Evolutionary conservation across 495 filamentous ascomycete genomes (phyloP), one percentile per base, ranked within the genome.

Genomic region (Immersiella caudata): DNA sequence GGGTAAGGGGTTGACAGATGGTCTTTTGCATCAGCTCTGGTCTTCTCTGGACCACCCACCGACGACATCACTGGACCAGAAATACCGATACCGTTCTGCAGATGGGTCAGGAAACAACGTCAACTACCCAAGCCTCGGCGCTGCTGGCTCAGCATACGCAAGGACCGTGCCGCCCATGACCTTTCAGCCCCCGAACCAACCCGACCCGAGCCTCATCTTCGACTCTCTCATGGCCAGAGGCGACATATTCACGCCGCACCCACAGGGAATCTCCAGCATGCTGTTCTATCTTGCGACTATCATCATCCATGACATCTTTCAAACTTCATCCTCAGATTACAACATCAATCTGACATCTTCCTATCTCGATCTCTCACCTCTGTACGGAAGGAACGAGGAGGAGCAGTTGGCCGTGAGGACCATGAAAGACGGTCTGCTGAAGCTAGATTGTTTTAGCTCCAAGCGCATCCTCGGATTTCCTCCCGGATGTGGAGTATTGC

Each of bases 281-380:
- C 79, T 96, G n/a, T 96, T 93, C 78, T 93, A 94, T 70, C 82
- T 93, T 59, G 92, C 91, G 5, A 87, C 88, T 16, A 89, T 94
- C 61, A 92, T 95, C 68, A 94, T 93, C 73, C 92, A 95, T 69
- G 89, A 88, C 82, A 72, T 79, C 56, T 83, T 81, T 63, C 71
- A 75, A n/a, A 82, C 80, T 9, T 71, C 46, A 24, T 71, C 72
- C 24, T 70, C 68, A 24, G 76, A 79, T 33, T 68, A 71, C 65
- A 77, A 70, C 36, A 71, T 71, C 60, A 72, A 72, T 9, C 70
- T 74, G 26, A 92, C 90, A 0, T 93, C 90, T 6, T 91, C 90
- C 0, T 95, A 95, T 67, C 79, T 93, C 33, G 91, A 95, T 67
- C 82, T 95, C 8, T 79, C 87, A 1, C 91, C 91, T 0, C 82